phyloP scores from a whole-genome alignment of 2,329 filamentous ascomycete genomes.

The Penicillium sp. region DNA sequence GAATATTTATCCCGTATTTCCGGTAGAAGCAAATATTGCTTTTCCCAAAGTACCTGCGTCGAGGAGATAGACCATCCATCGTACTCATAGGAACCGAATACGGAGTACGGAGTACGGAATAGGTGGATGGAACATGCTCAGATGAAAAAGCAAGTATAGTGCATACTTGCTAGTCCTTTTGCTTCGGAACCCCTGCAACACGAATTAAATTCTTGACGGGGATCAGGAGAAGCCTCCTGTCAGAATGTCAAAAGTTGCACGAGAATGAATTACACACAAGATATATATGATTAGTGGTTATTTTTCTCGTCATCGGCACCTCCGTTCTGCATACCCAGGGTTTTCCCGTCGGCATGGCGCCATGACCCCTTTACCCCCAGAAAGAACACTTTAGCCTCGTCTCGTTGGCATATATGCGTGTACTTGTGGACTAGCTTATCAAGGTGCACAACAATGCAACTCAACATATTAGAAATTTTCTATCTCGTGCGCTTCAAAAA shows the following conservation, averaged over 20 bases:
- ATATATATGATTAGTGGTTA: not conserved
- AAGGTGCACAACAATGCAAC: not conserved
- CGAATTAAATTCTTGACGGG: not conserved
- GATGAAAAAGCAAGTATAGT: not conserved
- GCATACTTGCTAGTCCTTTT: not conserved
- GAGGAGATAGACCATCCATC: not conserved
- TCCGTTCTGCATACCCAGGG: slow-evolving; percentile 3
- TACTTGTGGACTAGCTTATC: not conserved
- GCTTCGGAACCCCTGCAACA: not conserved
- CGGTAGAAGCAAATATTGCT: not conserved
- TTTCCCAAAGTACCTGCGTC: not conserved
- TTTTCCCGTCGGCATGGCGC: not conserved
- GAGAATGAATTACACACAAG: not conserved
- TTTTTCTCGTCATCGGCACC: not conserved
- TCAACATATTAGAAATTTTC: not conserved
- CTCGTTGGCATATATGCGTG: not conserved
- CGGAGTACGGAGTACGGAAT: not conserved
- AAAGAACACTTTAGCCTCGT: not conserved
- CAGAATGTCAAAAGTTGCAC: not conserved
- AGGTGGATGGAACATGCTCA: not conserved
- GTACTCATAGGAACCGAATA: not conserved
- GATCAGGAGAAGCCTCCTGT: not conserved
- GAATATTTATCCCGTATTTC: not conserved
- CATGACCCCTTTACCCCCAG: slow-evolving; percentile 1
- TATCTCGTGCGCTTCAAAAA: too few species aligned